These are phyloP conservation scores for Elaphomyces granulatus DNA, from an alignment of 495 filamentous ascomycete genomes.

Conservation along the genomic window DNA sequence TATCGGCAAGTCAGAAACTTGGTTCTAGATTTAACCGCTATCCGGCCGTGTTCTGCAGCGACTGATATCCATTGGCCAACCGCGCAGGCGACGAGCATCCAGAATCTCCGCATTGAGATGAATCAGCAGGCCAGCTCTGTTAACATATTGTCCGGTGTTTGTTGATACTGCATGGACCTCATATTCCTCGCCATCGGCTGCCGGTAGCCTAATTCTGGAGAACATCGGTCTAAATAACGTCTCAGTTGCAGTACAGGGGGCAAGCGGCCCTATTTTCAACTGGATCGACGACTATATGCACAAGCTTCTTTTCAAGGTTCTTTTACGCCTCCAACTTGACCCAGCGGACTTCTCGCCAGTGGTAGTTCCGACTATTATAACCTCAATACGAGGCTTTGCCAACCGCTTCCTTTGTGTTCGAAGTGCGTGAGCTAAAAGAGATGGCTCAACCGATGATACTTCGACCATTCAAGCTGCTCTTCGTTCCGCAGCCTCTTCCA, in stretches of 20 bases:
- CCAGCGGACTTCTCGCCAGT: slow-evolving; percentile 20
- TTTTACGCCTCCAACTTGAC: slow-evolving; percentile 21
- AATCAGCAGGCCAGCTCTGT: slow-evolving; percentile 47
- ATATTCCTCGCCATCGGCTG: slow-evolving; percentile 43
- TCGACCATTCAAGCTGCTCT: slow-evolving; percentile 25
- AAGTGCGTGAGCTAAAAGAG: slow-evolving; percentile 42
- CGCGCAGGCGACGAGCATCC: slow-evolving; percentile 80
- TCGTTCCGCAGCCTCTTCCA: slow-evolving; percentile 9
- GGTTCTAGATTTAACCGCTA: slow-evolving; percentile 65
- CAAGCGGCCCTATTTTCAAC: slow-evolving; percentile 42
- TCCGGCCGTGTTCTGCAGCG: slow-evolving; percentile 44
- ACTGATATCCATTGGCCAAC: slow-evolving; percentile 97
- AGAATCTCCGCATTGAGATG: slow-evolving; percentile 88
- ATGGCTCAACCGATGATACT: slow-evolving; percentile 48
- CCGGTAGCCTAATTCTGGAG: slow-evolving; percentile 68
- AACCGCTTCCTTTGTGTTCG: slow-evolving; percentile 40
- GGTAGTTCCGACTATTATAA: slow-evolving; percentile 44
- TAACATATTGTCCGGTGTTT: too few relatives aligned
- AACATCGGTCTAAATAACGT: slow-evolving; percentile 64
- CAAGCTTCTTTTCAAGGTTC: slow-evolving; percentile 30
- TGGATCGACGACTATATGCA: slow-evolving; percentile 68
- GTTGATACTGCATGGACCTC: slow-evolving; percentile 55
- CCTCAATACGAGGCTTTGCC: slow-evolving; percentile 44
- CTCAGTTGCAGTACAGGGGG: slow-evolving; percentile 35
- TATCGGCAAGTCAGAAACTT: slow-evolving; percentile 94